Evolutionary conservation across 352 stramenopile species (phyloP).

Genomic region (Phytophthora multivora): DNA sequence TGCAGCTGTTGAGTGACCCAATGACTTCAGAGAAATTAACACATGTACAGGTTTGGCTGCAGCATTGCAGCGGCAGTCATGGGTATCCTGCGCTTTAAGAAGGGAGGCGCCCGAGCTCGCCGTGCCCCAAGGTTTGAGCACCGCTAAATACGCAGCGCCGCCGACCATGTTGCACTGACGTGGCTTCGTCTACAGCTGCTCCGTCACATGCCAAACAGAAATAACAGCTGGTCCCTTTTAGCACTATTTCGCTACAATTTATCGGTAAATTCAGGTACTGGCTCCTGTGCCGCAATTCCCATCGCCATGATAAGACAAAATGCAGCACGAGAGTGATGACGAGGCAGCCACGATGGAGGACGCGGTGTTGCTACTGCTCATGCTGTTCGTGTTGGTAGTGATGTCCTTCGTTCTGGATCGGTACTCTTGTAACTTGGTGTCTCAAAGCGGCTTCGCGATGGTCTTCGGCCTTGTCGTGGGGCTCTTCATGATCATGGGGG

Average conservation of each 20-base stretch:
- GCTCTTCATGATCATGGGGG: slow-evolving; percentile 66
- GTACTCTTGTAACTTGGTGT: slow-evolving; percentile 84
- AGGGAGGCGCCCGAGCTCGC: slow-evolving; percentile 26
- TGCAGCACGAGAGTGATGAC: slow-evolving; percentile 27
- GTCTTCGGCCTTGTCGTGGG: slow-evolving; percentile 75
- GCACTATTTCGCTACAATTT: slow-evolving; percentile 28
- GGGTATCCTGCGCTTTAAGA: slow-evolving; percentile 73
- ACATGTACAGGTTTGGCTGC: slow-evolving; percentile 67
- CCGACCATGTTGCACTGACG: not conserved
- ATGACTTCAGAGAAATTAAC: not conserved
- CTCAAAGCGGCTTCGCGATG: slow-evolving; percentile 84
- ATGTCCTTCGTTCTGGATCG: slow-evolving; percentile 85
- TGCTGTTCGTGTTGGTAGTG: slow-evolving; percentile 87
- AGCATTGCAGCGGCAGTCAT: slow-evolving; percentile 74
- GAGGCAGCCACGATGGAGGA: slow-evolving; percentile 66
- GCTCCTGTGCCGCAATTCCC: slow-evolving; percentile 10
- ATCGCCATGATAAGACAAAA: slow-evolving; percentile 32
- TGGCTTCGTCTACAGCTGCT: slow-evolving; percentile 26
- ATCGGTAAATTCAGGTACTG: slow-evolving; percentile 13
- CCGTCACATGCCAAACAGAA: slow-evolving; percentile 14
- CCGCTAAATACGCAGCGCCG: slow-evolving; percentile 11
- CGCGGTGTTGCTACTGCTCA: slow-evolving; percentile 76
- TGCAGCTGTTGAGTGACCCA: not conserved
- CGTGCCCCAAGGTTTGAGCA: slow-evolving; percentile 26
- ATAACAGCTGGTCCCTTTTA: slow-evolving; percentile 26